Conservation (phyloP, 192 early-diverging fungal genomes). For the Chytriomyces sp. region DNA sequence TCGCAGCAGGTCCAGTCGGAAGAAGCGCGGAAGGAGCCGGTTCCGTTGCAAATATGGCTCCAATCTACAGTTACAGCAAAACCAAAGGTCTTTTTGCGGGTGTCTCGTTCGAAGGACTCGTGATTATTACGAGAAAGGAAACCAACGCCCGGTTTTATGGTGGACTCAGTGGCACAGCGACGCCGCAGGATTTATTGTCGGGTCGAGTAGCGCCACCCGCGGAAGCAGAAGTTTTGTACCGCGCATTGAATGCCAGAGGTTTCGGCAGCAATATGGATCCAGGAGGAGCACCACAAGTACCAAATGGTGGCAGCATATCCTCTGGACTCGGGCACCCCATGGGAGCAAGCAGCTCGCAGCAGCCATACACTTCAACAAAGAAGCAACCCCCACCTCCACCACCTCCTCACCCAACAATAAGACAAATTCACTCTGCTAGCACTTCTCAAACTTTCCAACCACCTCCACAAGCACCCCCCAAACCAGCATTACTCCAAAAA, state of each 20-base stretch:
- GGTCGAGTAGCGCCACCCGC: slow-evolving; percentile 81
- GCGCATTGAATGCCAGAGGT: slow-evolving; percentile 63
- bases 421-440: background rate
- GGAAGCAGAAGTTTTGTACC: slow-evolving; percentile 79
- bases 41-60: slow-evolving; percentile 76
- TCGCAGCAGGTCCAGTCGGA: slow-evolving; percentile 44
- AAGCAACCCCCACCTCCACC: background rate
- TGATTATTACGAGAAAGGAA: slow-evolving; percentile 88
- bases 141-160: slow-evolving; percentile 90
- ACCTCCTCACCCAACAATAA: slow-evolving; percentile 3
- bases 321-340: background rate
- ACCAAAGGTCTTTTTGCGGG: slow-evolving; percentile 93
- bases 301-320: background rate
- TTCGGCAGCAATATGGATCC: slow-evolving; percentile 18
- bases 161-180: slow-evolving; percentile 36
- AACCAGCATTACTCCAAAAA: background rate
- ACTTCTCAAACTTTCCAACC: background rate
- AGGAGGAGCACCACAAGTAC: background rate
- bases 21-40: slow-evolving; percentile 82
- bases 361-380: background rate
- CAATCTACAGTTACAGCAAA: slow-evolving; percentile 91
- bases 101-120: slow-evolving; percentile 85
- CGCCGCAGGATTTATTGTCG: slow-evolving; percentile 78
- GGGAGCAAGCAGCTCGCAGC: background rate
- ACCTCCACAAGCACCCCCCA: background rate